Conservation (phyloP, 805 yeast genomes). For the Saccharomycopsis capsularis region DNA sequence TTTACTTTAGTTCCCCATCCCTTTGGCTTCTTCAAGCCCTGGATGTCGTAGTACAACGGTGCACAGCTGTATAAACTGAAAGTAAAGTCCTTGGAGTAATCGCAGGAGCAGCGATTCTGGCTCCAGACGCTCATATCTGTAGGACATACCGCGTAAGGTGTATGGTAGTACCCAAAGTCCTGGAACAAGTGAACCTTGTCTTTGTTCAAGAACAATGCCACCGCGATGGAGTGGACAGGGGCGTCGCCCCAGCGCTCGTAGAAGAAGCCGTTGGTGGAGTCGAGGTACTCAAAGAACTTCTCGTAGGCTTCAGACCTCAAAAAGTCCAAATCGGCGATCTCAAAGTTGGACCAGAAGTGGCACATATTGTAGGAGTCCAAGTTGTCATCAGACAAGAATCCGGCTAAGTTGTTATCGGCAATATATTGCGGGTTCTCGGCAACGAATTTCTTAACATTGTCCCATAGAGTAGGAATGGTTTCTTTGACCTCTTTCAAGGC, state of each 20-base stretch:
- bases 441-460: slow-evolving; percentile 39
- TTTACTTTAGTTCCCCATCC: slow-evolving; percentile 6
- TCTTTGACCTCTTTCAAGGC: slow-evolving; percentile 44
- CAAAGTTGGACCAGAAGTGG: slow-evolving; percentile 62
- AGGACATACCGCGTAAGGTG: slow-evolving; percentile 54
- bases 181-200: slow-evolving; percentile 33
- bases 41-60: slow-evolving; percentile 35
- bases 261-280: slow-evolving; percentile 45
- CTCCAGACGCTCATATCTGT: slow-evolving; percentile 38
- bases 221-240: slow-evolving; percentile 42
- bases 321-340: slow-evolving; percentile 45
- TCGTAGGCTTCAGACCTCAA: slow-evolving; percentile 41
- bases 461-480: slow-evolving; percentile 48
- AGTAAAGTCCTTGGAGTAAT: slow-evolving; percentile 41
- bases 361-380: slow-evolving; percentile 46
- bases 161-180: slow-evolving; percentile 48
- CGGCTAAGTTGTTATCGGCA: slow-evolving; percentile 36
- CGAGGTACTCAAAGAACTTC: slow-evolving; percentile 39
- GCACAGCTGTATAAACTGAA: slow-evolving; percentile 46
- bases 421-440: slow-evolving; percentile 41
- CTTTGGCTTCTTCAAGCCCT: slow-evolving; percentile 3
- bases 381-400: slow-evolving; percentile 41
- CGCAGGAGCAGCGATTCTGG: slow-evolving; percentile 45
- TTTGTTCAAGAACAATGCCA: slow-evolving; percentile 30
- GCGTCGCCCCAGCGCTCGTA: slow-evolving; percentile 60